Evolutionary conservation across 2,329 filamentous ascomycete genomes (phyloP), one percentile per base, ranked within the genome.

Genomic region (Shiraia bambusicola): DNA sequence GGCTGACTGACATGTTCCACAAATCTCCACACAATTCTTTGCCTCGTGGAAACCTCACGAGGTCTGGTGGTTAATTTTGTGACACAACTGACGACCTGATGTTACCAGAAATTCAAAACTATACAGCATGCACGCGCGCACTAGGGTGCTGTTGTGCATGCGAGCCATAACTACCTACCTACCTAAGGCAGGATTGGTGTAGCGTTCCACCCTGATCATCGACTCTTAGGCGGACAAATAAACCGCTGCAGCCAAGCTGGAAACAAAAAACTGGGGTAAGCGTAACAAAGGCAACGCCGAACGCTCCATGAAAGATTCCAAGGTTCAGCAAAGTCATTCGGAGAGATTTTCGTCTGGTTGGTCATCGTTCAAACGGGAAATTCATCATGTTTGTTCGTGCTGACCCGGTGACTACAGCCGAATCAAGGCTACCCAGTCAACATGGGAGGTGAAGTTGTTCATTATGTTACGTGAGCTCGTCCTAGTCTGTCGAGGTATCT

Each of bases 321-420:
- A 17, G 33, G 38, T 32, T 25, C 31, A 34, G 35, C 43, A 36
- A 30, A 24, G 10, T 42, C 37, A 46, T 36, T 11, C 26, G 17
- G 32, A 30, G 31, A 49, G 31, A 37, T 13, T 37, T 33, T 41
- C 36, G 48, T 65, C 59, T 54, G 50, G 49, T 51, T 56, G 51
- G 53, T 42, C 32, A 30, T 37, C 40, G 33, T 38, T 45, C 30
- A 34, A 46, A 49, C 48, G 50, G 47, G 45, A 53, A 58, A 45
- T 56, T 47, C 36, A 34, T 40, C 46, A 40, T 52, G 38, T 36
- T 41, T 52, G 51, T 36, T 41, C 53, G 51, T 50, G 54, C 60
- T 51, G 56, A 56, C 47, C 58, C 58, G 56, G 55, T 64, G 61
- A 66, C 57, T 42, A 52, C 46, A 41, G 40, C 53, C 55, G 41